Evolutionary conservation across 1,284 basidiomycete species (phyloP).

Genomic region (Meripilus lineatus): DNA sequence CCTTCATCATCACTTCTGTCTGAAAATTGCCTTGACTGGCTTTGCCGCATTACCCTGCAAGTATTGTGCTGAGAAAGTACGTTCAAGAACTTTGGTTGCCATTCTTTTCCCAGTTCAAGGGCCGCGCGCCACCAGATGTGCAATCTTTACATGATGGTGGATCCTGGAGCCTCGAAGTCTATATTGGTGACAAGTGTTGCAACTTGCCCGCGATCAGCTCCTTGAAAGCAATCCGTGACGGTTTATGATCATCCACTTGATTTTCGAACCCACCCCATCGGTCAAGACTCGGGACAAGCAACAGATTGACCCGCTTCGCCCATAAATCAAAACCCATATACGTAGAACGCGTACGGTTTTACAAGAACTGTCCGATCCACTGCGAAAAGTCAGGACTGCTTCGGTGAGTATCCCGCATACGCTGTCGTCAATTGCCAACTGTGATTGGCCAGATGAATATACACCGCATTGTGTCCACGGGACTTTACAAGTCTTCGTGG

Average conservation of each 20-base stretch:
- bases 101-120: slow-evolving; percentile 71
- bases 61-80: slow-evolving; percentile 82
- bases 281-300: slow-evolving; percentile 74
- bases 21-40: no score
- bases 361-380: slow-evolving; percentile 75
- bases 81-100: slow-evolving; percentile 85
- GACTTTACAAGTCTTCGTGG: slow-evolving; percentile 90
- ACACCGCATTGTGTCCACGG: slow-evolving; percentile 80
- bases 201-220: slow-evolving; percentile 3
- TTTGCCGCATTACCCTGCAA: slow-evolving; percentile 66
- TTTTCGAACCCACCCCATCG: slow-evolving; percentile 83
- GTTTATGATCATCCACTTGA: slow-evolving; percentile 66
- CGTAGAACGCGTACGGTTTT: slow-evolving; percentile 71
- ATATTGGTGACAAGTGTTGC: slow-evolving; percentile 10
- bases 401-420: slow-evolving; percentile 75
- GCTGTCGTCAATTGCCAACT: slow-evolving; percentile 79
- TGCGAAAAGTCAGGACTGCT: slow-evolving; percentile 79
- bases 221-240: slow-evolving; percentile 72
- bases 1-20: slow-evolving; percentile 29
- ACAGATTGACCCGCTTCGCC: slow-evolving; percentile 4
- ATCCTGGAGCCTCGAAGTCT: slow-evolving; percentile 6
- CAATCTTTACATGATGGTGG: slow-evolving; percentile 2
- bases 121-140: slow-evolving; percentile 59
- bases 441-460: slow-evolving; percentile 94
- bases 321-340: slow-evolving; percentile 73